Evolutionary conservation across 176 grass and related monocot species (phyloP), one percentile per base, ranked within the genome.

Genomic region (Oryza australiensis): DNA sequence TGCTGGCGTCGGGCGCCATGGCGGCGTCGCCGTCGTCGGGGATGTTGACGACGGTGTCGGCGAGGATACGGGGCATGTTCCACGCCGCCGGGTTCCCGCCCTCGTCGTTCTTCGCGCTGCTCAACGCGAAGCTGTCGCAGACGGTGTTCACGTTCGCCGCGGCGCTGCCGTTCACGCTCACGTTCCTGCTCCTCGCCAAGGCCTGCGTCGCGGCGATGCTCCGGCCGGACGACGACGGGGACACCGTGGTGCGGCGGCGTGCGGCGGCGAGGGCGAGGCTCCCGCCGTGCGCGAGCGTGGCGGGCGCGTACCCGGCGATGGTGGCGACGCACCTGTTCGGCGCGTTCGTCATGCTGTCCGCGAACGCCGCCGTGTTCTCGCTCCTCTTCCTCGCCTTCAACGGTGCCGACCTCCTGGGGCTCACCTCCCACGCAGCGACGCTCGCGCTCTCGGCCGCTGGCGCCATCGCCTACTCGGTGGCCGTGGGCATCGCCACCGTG

Each of bases 41-140:
- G 10, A 1, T 57, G 32, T 72, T 99, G 5, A 62, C 24, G 5
- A 70, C 5, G 14, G 35, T 83, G 28, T 93, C 96, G 20, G 41
- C 88, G 45, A 77, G 93, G 57, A 82, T 99, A 4, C 82, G 75
- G 14, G n/a, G 43, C 46, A 72, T 99, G 66, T 95, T 99, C 84
- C 73, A 81, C 55, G 96, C 96, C 20, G 91, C 91, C 0, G 87
- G 87, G 3, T 95, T 93, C 85, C 93, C 96, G 20, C 51, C 91
- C 0, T 91, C 90, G 2, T 28, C 89, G 0, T 94, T 99, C 86
- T 95, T 95, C 73, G 26, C 85, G 38, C 82, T 99, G 18, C 85
- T 99, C 71, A 88, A 90, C 55, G 75, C 85, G 51, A 99, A 95
- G 89, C 88, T 99, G 28, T 81, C 96, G 12, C 91, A 95, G 82